Percentiles rank a stretch among this genome's conserved stretches.
Evolutionary conservation across 495 filamentous ascomycete species (phyloP).

Genomic region (Talaromyces stipitatus): DNA sequence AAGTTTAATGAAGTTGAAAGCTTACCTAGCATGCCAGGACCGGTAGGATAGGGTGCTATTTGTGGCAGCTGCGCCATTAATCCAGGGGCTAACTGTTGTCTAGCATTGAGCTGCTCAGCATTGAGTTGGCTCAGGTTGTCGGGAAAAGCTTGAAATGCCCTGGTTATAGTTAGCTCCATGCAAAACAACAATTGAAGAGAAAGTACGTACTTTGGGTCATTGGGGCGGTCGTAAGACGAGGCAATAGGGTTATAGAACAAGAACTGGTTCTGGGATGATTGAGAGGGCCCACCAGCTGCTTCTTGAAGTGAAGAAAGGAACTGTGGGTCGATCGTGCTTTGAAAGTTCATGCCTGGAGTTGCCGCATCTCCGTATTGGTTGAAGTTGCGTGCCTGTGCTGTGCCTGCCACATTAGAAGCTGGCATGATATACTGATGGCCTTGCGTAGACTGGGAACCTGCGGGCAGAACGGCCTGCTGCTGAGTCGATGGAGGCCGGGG

Average conservation of each 20-base stretch:
- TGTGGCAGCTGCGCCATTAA: not conserved
- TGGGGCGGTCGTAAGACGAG: slow-evolving; percentile 17
- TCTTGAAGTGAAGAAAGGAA: slow-evolving; percentile 24
- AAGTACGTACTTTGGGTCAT: slow-evolving; percentile 21
- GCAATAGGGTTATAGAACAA: slow-evolving; percentile 19
- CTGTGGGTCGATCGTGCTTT: slow-evolving; percentile 35
- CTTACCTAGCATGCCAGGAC: not conserved
- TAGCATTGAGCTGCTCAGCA: slow-evolving; percentile 6
- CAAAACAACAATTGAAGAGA: not conserved
- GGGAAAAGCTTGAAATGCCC: slow-evolving; percentile 4
- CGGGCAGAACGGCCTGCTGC: not conserved
- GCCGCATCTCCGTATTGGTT: slow-evolving; percentile 22
- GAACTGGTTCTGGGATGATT: slow-evolving; percentile 17
- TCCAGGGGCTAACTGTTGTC: not conserved
- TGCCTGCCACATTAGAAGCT: not conserved
- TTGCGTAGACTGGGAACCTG: not conserved
- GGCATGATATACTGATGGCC: slow-evolving; percentile 6
- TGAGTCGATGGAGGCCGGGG: slow-evolving; percentile 1
- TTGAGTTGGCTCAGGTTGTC: slow-evolving; percentile 1
- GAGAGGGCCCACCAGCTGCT: slow-evolving; percentile 12
- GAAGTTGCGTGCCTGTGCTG: slow-evolving; percentile 1
- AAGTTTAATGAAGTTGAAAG: not conserved
- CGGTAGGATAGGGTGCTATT: slow-evolving; percentile 1
- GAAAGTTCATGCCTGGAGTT: slow-evolving; percentile 16
- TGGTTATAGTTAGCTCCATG: not conserved